Evolutionary conservation across 2,329 filamentous ascomycete species (phyloP).

Genomic region (Graphilbum ipis-grandicollis): DNA sequence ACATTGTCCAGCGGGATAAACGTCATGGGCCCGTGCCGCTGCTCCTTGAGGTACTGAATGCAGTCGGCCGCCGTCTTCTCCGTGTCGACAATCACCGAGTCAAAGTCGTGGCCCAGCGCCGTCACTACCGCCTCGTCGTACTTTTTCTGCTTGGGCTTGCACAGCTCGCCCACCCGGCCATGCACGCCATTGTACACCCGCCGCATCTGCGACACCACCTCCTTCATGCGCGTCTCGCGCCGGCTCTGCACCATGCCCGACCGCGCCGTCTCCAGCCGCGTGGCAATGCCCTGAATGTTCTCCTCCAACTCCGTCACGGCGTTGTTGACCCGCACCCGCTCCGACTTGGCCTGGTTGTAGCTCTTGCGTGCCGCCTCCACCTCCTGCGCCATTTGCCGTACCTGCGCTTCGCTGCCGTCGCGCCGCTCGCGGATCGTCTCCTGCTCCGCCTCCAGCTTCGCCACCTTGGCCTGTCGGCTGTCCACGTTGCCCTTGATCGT

Average conservation of each 20-base stretch:
- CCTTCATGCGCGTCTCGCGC: constrained; percentile 61
- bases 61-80: constrained; percentile 90
- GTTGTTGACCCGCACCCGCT: constrained; percentile 64
- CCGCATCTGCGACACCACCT: constrained; percentile 73
- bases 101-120: constrained; percentile 81
- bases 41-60: constrained; percentile 84
- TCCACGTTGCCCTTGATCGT: constrained; percentile 82
- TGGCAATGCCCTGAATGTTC: constrained; percentile 66
- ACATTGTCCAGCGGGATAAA: constrained; percentile 97
- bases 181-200: constrained; percentile 84
- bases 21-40: constrained; percentile 71
- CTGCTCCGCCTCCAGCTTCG: constrained; percentile 58
- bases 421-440: constrained; percentile 52
- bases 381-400: constrained; percentile 56
- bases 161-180: constrained; percentile 78
- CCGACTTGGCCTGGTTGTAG: constrained; percentile 69
- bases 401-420: constrained; percentile 39
- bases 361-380: constrained; percentile 82
- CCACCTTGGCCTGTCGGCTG: constrained; percentile 52
- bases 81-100: constrained; percentile 86
- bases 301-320: constrained; percentile 80
- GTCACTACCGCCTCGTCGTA: constrained; percentile 86
- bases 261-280: constrained; percentile 70
- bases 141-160: constrained; percentile 93
- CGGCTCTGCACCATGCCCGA: constrained; percentile 74